Evolutionary conservation across 345 rosid species (phyloP).

Genomic region (Citrus maxima): DNA sequence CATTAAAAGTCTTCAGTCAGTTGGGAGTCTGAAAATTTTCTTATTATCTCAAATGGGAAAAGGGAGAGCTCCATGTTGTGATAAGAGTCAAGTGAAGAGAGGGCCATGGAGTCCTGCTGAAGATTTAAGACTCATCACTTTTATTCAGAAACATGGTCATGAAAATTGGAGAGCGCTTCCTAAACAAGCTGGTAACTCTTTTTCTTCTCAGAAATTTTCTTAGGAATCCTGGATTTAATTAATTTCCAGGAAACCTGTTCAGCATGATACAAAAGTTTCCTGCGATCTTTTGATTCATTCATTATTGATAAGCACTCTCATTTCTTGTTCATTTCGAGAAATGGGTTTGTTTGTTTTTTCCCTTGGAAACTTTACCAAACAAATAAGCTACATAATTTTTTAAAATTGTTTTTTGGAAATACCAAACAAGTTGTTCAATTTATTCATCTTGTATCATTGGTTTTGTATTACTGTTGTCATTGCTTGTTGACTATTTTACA

Average conservation of each 20-base stretch:
- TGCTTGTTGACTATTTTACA: not conserved
- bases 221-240: not conserved
- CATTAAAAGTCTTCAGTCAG: not conserved
- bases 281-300: not conserved
- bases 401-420: too few relatives aligned
- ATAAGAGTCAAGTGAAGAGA: conserved; percentile 78
- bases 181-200: conserved; percentile 66
- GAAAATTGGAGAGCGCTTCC: conserved; percentile 95
- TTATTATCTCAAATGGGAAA: conserved; percentile 46
- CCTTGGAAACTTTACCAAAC: not conserved
- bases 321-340: not conserved
- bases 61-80: conserved; percentile 94
- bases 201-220: not conserved
- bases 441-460: not conserved
- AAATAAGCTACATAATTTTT: not conserved
- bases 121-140: conserved; percentile 74
- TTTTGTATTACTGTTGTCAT: not conserved
- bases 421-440: too few relatives aligned
- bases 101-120: conserved; percentile 97
- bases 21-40: not conserved
- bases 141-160: conserved; percentile 82
- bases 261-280: not conserved
- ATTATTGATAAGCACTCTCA: not conserved
- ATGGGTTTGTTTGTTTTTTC: not conserved
- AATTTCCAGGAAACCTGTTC: not conserved